Base-by-base conservation (phyloP, 1,139 yeast species). In the Suhomyces terraborum region DNA sequence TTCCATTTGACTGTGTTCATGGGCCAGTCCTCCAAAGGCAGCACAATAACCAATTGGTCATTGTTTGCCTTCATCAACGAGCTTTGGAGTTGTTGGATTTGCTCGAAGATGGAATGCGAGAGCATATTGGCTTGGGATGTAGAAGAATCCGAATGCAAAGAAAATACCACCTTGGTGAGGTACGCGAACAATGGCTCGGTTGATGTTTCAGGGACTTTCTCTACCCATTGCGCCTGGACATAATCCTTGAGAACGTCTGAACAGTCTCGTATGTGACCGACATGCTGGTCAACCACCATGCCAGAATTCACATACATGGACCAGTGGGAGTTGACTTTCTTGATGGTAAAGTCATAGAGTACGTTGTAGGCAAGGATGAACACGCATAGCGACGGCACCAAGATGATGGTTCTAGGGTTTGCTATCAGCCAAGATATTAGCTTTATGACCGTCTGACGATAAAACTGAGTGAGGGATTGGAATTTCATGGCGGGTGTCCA, bases 291-390 rank as follows among this genome's bases (percentile, higher is more conserved):
- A 10, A 21, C 8, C 21, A 14, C 21, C 14, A 13, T 20, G 13
- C n/a, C 6, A 14, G 26, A 38, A 10, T 44, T 31, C 21, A 44
- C 32, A 13, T 28, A 22, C 6, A n/a, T 19, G 13, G 14, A 23
- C 16, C 54, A 40, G 12, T 47, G 42, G 19, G 52, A 45, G 36
- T 57, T 58, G 42, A 56, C 32, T 22, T 45, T 42, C 32, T 53
- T 55, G 33, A 59, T 45, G 18, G 59, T 46, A 35, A 52, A 50
- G 43, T 58, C 64, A 35, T 59, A 60, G 16, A 51, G 35, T 32
- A 61, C 55, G 27, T 54, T 50, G 49, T 62, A 62, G 2, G 64
- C 55, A 16, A 55, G 30, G 6, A 58, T 37, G 36, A 61, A 60
- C 19, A 53, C 47, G 10, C 50, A 16, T 8, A 61, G 34, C 13